These are phyloP conservation scores for Oryza meridionalis DNA, from an alignment of 176 grass and related monocot genomes.

Conservation along the genomic window DNA sequence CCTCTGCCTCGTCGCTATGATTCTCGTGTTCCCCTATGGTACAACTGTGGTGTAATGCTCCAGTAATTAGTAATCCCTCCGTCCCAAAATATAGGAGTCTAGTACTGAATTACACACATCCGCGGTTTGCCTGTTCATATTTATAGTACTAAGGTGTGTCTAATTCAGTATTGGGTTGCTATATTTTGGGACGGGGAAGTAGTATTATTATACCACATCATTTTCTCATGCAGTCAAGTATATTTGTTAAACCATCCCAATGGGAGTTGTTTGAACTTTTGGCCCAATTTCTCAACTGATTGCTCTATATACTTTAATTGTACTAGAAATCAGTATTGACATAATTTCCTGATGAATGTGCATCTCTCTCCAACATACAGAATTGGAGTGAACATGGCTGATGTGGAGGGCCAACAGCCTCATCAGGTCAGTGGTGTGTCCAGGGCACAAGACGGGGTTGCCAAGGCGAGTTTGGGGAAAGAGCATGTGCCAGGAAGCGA, in stretches of 20 bases:
- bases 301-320: not conserved
- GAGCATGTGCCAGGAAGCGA: conserved; percentile 57
- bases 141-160: no score
- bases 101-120: no score
- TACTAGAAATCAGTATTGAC: not conserved
- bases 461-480: conserved; percentile 51
- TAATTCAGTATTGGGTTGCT: no score
- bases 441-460: conserved; percentile 46
- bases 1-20: not conserved
- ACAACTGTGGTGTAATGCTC: no score
- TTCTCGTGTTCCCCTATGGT: not conserved
- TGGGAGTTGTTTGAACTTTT: not conserved
- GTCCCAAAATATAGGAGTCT: no score
- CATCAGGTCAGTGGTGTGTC: conserved; percentile 32
- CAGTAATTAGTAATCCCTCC: no score
- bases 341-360: not conserved
- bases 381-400: conserved; percentile 43
- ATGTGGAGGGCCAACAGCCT: conserved; percentile 33
- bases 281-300: not conserved
- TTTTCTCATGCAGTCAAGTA: not conserved
- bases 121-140: no score
- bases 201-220: no score
- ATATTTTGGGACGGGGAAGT: no score
- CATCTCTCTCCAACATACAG: not conserved
- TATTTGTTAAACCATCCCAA: not conserved